Evolutionary conservation across 2,329 filamentous ascomycete genomes (phyloP).

Genomic region (Plectosphaerella plurivora): DNA sequence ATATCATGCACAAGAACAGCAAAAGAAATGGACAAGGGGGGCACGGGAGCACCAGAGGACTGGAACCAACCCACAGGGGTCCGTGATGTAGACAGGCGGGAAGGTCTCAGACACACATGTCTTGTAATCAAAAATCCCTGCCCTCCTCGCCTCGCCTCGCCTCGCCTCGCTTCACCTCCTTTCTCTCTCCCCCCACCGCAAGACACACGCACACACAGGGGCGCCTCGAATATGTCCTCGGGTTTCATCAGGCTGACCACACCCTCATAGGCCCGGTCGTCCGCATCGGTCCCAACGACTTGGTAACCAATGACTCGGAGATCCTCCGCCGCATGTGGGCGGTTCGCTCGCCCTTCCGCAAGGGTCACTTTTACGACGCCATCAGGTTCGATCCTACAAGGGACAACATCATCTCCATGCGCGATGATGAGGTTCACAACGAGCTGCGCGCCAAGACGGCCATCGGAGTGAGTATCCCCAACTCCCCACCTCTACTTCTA

Average conservation of each 20-base stretch:
- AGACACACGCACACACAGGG: no score
- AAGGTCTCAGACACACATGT: constrained; percentile 12
- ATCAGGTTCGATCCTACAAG: constrained; percentile 22
- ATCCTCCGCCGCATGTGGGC: constrained; percentile 26
- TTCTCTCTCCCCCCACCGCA: no score
- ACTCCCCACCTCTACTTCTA: background rate
- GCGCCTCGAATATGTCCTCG: no score
- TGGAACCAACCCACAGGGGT: background rate
- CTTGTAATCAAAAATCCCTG: constrained; percentile 1
- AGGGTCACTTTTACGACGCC: constrained; percentile 33
- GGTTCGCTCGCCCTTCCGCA: constrained; percentile 23
- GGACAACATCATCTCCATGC: constrained; percentile 26
- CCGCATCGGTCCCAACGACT: constrained; percentile 28
- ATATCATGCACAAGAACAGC: no score
- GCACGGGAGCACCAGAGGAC: background rate
- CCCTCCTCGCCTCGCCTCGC: background rate
- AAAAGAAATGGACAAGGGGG: background rate
- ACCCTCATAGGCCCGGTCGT: constrained; percentile 22
- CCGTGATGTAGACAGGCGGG: background rate
- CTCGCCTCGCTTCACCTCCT: background rate
- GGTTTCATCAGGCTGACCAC: constrained; percentile 13
- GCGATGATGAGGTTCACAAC: constrained; percentile 33
- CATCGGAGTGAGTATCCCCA: constrained; percentile 27
- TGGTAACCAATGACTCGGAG: constrained; percentile 29
- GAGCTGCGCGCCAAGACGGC: constrained; percentile 42